Evolutionary conservation across 257 asterid genomes (phyloP), one percentile per base, ranked within the genome.

Genomic region (Nemophila menziesii): DNA sequence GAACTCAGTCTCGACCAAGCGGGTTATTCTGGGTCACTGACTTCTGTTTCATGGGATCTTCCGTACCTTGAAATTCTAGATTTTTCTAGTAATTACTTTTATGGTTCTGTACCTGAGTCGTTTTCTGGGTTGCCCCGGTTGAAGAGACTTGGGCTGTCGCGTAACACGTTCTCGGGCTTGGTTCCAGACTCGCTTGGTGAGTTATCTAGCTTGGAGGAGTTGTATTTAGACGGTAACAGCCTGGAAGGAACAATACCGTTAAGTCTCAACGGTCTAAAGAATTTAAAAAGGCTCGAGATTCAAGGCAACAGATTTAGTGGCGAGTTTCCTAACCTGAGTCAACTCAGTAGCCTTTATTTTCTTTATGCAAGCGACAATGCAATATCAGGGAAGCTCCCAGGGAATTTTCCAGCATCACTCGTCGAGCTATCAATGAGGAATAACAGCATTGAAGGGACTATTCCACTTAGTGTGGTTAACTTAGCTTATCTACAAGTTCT

Each of bases 301-400:
- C 93, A 82, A 68, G 72, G 67, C 13, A 86, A 86, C 67, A 34
- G 19, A 9, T 57, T 86, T 38, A 38, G 33, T 18, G 73, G 80
- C 46, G 44, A 51, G 63, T 63, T 82, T 11, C 92, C 94, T 15
- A 76, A 71, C 2, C 69, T 86, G 62, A 27, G 69, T 38, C 75
- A 56, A 29, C 79, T 86, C 60, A 21, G 20, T 0, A 51, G 17
- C 54, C 60, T 86, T 8, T 45, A 49, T 37, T 74, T 53, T 39
- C 46, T 86, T 17, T 93, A 82, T 66, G 93, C 61, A 49, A 82
- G 97, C 61, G 80, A 79, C 41, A 86, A 86, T 36, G 52, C 57
- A 18, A 49, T 86, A 63, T 68, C 93, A 69, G 94, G 94, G 42
- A 37, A 48, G 22, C 52, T 79, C 0, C 94, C 93, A 57, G 58